Conservation (phyloP, 2,329 filamentous ascomycete species). For the Colletotrichum navitas region DNA sequence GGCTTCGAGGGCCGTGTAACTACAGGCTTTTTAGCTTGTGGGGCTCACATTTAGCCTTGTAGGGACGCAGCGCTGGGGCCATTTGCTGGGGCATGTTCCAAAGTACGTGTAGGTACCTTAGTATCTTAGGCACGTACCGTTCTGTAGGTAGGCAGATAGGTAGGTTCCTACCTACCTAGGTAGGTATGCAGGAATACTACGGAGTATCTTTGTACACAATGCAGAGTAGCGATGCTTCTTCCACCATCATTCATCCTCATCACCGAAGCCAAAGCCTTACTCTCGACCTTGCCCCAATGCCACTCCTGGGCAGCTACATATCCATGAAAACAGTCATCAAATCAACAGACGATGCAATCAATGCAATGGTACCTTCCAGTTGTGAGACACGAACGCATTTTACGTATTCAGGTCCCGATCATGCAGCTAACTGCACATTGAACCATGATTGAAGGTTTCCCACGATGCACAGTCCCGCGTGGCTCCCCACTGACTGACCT, state of each 20-base stretch:
- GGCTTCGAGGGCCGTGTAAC: neutral
- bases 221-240: neutral
- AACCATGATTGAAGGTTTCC: neutral
- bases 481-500: neutral
- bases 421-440: neutral
- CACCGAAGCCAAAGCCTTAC: neutral
- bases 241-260: neutral
- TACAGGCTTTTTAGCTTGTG: neutral
- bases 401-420: neutral
- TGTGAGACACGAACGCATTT: neutral
- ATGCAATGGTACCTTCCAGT: neutral
- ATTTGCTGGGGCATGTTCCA: too few species aligned
- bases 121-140: too few species aligned
- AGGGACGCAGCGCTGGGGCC: neutral
- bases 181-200: neutral
- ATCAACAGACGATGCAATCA: neutral
- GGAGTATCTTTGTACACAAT: neutral
- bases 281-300: neutral
- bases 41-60: neutral
- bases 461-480: neutral
- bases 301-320: neutral
- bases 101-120: too few species aligned
- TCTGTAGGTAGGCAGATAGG: too few species aligned
- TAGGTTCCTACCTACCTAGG: too few species aligned
- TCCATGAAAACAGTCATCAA: neutral